Percentiles rank a stretch among this genome's conserved stretches.
phyloP scores from a whole-genome alignment of 192 early-diverging fungal species.

The Podochytrium sp. region DNA sequence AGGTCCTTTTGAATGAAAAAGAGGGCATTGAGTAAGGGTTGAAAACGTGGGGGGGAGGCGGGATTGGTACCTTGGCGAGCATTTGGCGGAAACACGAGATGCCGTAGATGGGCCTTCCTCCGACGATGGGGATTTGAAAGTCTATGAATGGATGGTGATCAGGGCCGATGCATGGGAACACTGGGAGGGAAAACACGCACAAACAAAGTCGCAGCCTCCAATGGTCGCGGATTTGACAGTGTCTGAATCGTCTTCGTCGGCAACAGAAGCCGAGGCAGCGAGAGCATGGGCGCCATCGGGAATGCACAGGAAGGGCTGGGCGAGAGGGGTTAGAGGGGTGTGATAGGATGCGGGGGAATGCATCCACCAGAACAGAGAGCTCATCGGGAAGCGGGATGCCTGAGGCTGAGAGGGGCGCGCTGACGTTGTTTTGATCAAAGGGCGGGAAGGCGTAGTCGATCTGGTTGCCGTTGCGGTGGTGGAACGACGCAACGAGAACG shows the following conservation, averaged over 20 bases:
- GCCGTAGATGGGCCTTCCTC: conserved; percentile 1
- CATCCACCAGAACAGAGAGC: background rate
- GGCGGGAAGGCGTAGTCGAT: conserved; percentile 27
- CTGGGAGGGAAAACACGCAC: conserved; percentile 11
- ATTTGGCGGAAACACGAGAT: conserved; percentile 29
- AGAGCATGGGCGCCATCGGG: conserved; percentile 20
- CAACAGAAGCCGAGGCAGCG: background rate
- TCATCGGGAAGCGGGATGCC: conserved; percentile 14
- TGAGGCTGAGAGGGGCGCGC: background rate
- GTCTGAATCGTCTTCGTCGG: background rate
- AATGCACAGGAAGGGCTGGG: conserved; percentile 25
- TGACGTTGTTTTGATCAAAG: background rate
- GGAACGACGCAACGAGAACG: conserved; percentile 26
- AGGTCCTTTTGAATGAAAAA: conserved; percentile 5
- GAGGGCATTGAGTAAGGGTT: background rate
- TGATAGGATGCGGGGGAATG: background rate
- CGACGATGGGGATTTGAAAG: conserved; percentile 13
- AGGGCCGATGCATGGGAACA: too few relatives aligned
- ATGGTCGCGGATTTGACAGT: too few relatives aligned
- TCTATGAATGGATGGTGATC: conserved; percentile 6
- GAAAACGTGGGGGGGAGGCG: background rate
- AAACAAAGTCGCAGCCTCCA: background rate
- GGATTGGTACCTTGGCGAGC: too few relatives aligned
- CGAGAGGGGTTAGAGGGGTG: background rate
- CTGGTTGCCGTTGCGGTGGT: conserved; percentile 29